These are phyloP conservation scores for Amauroascus niger DNA, from an alignment of 2,329 filamentous ascomycete genomes.

Conservation along the genomic window DNA sequence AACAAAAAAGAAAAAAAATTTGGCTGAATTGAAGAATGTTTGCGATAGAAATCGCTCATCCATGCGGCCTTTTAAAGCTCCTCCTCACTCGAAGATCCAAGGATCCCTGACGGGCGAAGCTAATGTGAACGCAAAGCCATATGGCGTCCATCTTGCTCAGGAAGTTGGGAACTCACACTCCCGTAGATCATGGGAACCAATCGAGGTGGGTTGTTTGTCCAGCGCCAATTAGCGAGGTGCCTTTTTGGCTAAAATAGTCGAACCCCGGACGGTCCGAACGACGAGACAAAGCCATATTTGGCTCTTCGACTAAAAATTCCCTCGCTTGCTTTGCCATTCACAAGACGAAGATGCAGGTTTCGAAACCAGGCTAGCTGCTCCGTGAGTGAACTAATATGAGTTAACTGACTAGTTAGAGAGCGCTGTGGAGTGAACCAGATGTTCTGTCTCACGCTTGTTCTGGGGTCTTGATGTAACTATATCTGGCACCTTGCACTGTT, in stretches of 20 bases:
- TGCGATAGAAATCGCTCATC: background rate
- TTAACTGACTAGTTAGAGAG: too few species aligned
- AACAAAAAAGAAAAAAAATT: too few species aligned
- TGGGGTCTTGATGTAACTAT: too few species aligned
- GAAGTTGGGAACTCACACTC: too few species aligned
- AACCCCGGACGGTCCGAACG: background rate
- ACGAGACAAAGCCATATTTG: background rate
- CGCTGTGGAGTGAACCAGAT: too few species aligned
- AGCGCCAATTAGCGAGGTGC: background rate
- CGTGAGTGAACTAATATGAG: background rate
- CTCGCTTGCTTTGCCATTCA: background rate
- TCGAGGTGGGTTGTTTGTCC: background rate
- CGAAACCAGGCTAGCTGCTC: too few species aligned
- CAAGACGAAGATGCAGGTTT: background rate
- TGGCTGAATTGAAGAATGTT: too few species aligned
- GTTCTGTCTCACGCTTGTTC: too few species aligned
- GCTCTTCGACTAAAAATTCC: too few species aligned
- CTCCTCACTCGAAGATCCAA: background rate
- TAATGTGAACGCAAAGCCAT: background rate
- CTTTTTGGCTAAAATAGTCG: background rate
- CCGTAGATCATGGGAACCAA: background rate
- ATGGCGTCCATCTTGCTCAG: background rate
- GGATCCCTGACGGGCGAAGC: background rate
- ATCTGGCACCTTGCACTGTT: too few species aligned
- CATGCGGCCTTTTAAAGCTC: background rate